phyloP scores from a whole-genome alignment of 176 grass and related monocot genomes.

The Guadua angustifolia region DNA sequence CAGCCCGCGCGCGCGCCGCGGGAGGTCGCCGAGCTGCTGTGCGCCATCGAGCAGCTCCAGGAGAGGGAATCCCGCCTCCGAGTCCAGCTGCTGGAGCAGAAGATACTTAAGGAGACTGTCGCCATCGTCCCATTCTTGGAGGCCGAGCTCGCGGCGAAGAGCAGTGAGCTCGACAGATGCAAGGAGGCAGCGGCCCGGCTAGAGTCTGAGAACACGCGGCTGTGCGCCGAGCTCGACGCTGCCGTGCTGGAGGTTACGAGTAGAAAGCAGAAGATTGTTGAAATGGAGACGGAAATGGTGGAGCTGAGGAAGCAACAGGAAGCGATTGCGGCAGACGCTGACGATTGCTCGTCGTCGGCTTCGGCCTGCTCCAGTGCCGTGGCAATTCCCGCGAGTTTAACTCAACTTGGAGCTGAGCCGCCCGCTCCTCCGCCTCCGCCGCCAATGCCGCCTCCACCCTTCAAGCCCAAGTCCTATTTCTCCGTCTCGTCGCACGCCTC shows the following conservation, averaged over 20 bases:
- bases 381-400: background rate
- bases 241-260: slow-evolving; percentile 52
- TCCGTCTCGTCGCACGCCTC: slow-evolving; percentile 44
- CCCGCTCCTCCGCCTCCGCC: slow-evolving; percentile 39
- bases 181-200: slow-evolving; percentile 55
- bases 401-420: slow-evolving; percentile 8
- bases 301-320: slow-evolving; percentile 54
- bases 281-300: slow-evolving; percentile 72
- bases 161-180: slow-evolving; percentile 53
- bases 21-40: slow-evolving; percentile 78
- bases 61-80: slow-evolving; percentile 92
- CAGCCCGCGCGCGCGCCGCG: slow-evolving; percentile 65
- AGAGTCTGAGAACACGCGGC: slow-evolving; percentile 71
- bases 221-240: slow-evolving; percentile 67
- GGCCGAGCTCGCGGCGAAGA: slow-evolving; percentile 73
- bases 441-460: slow-evolving; percentile 45
- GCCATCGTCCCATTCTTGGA: slow-evolving; percentile 89
- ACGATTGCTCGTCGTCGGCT: slow-evolving; percentile 84
- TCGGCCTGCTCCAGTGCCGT: slow-evolving; percentile 46
- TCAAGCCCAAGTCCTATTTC: slow-evolving; percentile 54
- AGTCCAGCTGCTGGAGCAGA: slow-evolving; percentile 88
- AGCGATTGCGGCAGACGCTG: slow-evolving; percentile 38
- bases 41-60: slow-evolving; percentile 85
- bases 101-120: slow-evolving; percentile 87
- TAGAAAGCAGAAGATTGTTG: slow-evolving; percentile 64